These are phyloP conservation scores for Harrya chromipes DNA, from an alignment of 768 basidiomycete species.

Conservation along the genomic window DNA sequence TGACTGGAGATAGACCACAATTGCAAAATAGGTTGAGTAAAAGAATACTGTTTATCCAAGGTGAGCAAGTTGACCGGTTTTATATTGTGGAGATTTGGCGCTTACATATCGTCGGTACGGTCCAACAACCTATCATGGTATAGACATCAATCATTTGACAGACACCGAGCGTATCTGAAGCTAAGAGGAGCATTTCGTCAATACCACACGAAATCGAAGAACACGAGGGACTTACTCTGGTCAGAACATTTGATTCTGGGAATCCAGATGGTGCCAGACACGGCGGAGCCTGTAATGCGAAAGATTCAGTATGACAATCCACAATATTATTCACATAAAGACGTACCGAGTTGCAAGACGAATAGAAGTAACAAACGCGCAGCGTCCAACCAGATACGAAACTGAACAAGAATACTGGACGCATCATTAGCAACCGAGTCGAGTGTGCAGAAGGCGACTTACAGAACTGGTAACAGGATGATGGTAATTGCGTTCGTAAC, in stretches of 20 bases:
- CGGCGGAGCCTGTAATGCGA: slow-evolving; percentile 38
- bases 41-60: slow-evolving; percentile 34
- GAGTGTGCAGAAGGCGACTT: slow-evolving; percentile 16
- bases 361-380: slow-evolving; percentile 48
- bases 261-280: slow-evolving; percentile 41
- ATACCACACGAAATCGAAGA: background rate
- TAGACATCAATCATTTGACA: slow-evolving; percentile 49
- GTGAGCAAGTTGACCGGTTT: slow-evolving; percentile 4
- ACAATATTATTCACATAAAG: background rate
- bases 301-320: background rate
- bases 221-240: slow-evolving; percentile 32
- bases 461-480: slow-evolving; percentile 44
- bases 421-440: background rate
- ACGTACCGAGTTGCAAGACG: slow-evolving; percentile 45
- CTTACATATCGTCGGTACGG: slow-evolving; percentile 51
- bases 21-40: slow-evolving; percentile 42
- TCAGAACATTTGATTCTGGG: slow-evolving; percentile 43
- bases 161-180: slow-evolving; percentile 38
- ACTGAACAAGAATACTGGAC: slow-evolving; percentile 43
- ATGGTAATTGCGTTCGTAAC: slow-evolving; percentile 38
- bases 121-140: slow-evolving; percentile 51
- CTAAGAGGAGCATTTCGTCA: slow-evolving; percentile 20
- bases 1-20: slow-evolving; percentile 36
- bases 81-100: background rate
- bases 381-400: slow-evolving; percentile 53